A percentile compares a stretch with the other conserved stretches of the same genome.
Conservation (phyloP, 805 yeast species). For the Candida broadrunensis region DNA sequence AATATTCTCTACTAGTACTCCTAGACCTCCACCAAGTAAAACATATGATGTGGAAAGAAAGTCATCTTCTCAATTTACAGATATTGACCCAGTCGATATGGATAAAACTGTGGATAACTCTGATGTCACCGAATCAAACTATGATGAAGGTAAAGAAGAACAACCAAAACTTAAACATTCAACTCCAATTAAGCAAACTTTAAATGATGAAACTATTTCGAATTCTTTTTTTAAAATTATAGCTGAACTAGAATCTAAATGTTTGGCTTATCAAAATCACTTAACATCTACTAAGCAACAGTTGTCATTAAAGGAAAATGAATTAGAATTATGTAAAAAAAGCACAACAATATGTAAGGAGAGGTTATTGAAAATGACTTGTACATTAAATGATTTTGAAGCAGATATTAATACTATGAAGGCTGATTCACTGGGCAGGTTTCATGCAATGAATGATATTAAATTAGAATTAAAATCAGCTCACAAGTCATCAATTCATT, state of each 20-base stretch:
- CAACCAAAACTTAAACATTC: background rate
- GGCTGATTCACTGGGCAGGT: background rate
- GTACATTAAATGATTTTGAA: background rate
- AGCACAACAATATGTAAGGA: background rate
- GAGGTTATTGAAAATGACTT: background rate
- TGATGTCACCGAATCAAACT: background rate
- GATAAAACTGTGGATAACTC: background rate
- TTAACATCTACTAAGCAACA: background rate
- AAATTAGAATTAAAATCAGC: background rate
- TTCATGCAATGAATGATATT: background rate
- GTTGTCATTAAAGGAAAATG: background rate
- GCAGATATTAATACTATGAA: background rate
- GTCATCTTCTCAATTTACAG: background rate
- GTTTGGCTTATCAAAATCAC: background rate
- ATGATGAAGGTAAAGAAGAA: background rate
- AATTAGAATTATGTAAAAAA: background rate
- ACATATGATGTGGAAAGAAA: background rate
- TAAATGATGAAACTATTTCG: background rate
- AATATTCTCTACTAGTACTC: background rate
- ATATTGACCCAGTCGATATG: background rate
- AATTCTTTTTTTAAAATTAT: constrained; percentile 1
- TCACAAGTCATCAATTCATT: background rate
- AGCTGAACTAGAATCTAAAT: constrained; percentile 2
- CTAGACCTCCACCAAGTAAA: background rate
- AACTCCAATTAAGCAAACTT: background rate